Percentiles rank a stretch among this genome's conserved stretches.
Evolutionary conservation across 345 rosid genomes (phyloP).

Genomic region (Hibiscus mutabilis): DNA sequence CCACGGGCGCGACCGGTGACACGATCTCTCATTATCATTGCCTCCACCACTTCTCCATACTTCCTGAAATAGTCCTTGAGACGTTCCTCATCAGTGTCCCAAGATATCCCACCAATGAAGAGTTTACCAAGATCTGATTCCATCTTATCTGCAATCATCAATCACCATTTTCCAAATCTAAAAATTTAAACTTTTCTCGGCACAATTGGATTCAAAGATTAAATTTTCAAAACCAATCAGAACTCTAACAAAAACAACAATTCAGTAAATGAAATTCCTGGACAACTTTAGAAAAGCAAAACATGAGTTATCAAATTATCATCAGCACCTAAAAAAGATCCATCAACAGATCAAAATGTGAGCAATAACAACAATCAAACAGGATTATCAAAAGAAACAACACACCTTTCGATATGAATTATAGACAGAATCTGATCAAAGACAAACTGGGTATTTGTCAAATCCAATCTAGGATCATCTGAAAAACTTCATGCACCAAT

Average conservation of each 20-base stretch:
- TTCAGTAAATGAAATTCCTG: neutral
- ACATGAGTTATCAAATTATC: neutral
- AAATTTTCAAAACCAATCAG: neutral
- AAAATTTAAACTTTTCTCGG: neutral
- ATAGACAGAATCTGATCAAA: neutral
- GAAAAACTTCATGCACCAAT: neutral
- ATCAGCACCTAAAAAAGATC: neutral
- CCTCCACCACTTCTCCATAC: slow-evolving; percentile 88
- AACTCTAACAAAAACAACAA: neutral
- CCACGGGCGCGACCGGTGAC: slow-evolving; percentile 87
- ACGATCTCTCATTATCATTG: slow-evolving; percentile 47
- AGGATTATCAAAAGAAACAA: neutral
- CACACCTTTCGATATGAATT: neutral
- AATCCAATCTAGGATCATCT: neutral
- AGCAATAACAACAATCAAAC: neutral
- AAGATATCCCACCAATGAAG: neutral
- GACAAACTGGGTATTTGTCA: neutral
- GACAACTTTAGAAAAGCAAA: no score
- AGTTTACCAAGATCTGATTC: neutral
- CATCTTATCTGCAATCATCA: slow-evolving; percentile 37
- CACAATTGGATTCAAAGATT: neutral
- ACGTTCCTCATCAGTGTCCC: slow-evolving; percentile 71
- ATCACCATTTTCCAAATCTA: slow-evolving; percentile 21
- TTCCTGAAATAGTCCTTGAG: slow-evolving; percentile 74
- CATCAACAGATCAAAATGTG: neutral